Evolutionary conservation across 2,329 filamentous ascomycete genomes (phyloP).

Genomic region (Fusarium euwallaceae): DNA sequence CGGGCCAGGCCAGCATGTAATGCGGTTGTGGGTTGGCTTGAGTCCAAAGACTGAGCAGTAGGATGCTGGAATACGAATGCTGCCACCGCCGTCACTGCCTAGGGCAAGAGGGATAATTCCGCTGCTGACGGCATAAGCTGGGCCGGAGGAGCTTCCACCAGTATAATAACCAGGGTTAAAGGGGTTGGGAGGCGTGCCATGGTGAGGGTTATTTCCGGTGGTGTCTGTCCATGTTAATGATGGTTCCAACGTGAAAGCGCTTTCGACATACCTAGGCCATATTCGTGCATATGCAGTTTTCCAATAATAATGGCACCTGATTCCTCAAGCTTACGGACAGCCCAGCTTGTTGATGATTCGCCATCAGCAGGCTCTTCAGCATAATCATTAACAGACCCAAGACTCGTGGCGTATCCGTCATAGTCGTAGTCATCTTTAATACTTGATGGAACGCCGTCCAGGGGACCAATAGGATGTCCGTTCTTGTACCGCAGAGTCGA

Average conservation of each 20-base stretch:
- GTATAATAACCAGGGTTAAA: conserved; percentile 81
- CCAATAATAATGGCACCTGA: conserved; percentile 79
- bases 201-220: conserved; percentile 79
- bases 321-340: conserved; percentile 76
- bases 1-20: conserved; percentile 72
- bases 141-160: conserved; percentile 82
- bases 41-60: conserved; percentile 82
- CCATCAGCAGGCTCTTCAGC: conserved; percentile 58
- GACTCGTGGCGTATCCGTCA: conserved; percentile 76
- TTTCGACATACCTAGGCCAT: conserved; percentile 70
- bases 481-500: conserved; percentile 63
- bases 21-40: conserved; percentile 76
- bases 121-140: conserved; percentile 76
- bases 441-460: conserved; percentile 81
- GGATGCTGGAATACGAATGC: conserved; percentile 78
- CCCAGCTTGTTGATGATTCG: conserved; percentile 71
- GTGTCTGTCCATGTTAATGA: conserved; percentile 65
- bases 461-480: conserved; percentile 69
- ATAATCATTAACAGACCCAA: conserved; percentile 74
- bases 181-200: conserved; percentile 82
- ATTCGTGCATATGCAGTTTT: conserved; percentile 82
- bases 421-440: conserved; percentile 84
- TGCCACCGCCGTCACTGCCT: conserved; percentile 80
- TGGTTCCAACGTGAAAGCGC: background rate
- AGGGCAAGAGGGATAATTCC: conserved; percentile 80